Percentiles rank a stretch among this genome's conserved stretches.
phyloP scores from a whole-genome alignment of 495 filamentous ascomycete genomes.

The Ramalina intermedia region DNA sequence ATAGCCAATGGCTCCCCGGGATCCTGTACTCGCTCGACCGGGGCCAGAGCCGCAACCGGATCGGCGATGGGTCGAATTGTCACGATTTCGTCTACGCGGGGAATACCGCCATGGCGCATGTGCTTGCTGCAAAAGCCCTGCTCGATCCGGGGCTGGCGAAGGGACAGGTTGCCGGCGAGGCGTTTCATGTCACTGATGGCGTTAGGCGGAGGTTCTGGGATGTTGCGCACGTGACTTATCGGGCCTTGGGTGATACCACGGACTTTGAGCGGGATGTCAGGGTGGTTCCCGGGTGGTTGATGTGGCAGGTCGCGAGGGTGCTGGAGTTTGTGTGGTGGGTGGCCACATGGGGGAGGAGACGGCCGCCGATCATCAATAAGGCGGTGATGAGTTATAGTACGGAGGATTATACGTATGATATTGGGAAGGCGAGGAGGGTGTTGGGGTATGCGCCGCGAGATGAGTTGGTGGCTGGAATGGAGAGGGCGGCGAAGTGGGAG shows the following conservation, averaged over 20 bases:
- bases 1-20: constrained; percentile 25
- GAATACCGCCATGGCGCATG: constrained; percentile 60
- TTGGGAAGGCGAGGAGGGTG: too few species aligned
- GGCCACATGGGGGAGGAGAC: too few species aligned
- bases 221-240: constrained; percentile 27
- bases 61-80: constrained; percentile 58
- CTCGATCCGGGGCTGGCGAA: constrained; percentile 30
- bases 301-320: too few species aligned
- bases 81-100: constrained; percentile 73
- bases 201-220: constrained; percentile 73
- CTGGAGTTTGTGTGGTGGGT: too few species aligned
- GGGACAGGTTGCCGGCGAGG: constrained; percentile 57
- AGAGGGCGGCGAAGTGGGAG: not conserved
- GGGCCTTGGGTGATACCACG: too few species aligned
- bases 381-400: too few species aligned
- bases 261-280: too few species aligned
- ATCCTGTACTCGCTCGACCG: constrained; percentile 38
- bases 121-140: constrained; percentile 52
- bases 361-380: too few species aligned
- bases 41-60: constrained; percentile 46
- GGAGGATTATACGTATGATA: too few species aligned
- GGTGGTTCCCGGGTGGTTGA: too few species aligned
- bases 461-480: not conserved
- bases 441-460: too few species aligned
- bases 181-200: constrained; percentile 53